These are phyloP conservation scores for Sporobolomyces phaffii DNA, from an alignment of 768 basidiomycete species.

Conservation along the genomic window DNA sequence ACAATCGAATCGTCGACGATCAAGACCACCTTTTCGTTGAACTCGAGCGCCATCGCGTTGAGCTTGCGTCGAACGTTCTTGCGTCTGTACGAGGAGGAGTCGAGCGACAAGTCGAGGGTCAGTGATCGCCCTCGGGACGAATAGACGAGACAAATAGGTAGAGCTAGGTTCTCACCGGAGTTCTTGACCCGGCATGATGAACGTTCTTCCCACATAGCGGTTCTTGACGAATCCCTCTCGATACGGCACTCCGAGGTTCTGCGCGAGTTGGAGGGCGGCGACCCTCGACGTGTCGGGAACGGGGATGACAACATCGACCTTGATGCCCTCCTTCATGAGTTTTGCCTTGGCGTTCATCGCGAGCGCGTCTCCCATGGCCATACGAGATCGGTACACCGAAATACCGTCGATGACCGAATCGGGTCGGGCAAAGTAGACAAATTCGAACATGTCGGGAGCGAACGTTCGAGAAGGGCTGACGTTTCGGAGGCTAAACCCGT, in stretches of 20 bases:
- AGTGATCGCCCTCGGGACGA: not conserved
- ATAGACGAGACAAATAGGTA: not conserved
- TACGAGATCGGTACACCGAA: conserved; percentile 92
- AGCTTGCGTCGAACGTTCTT: conserved; percentile 93
- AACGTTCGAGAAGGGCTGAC: conserved; percentile 66
- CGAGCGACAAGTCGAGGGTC: not conserved
- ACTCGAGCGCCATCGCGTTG: conserved; percentile 98
- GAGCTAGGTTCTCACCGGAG: conserved; percentile 62
- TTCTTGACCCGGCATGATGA: conserved; percentile 99
- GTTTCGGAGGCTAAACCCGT: conserved; percentile 64
- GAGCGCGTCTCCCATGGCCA: conserved; percentile 98
- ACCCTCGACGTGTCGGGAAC: conserved; percentile 96
- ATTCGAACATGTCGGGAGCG: conserved; percentile 98
- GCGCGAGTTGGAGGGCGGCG: conserved; percentile 89
- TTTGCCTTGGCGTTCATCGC: conserved; percentile 77
- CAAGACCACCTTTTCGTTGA: conserved; percentile 81
- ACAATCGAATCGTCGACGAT: conserved; percentile 99
- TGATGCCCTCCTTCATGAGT: conserved; percentile 60
- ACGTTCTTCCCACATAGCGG: conserved; percentile 93
- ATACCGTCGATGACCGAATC: conserved; percentile 96
- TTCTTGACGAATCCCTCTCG: conserved; percentile 99
- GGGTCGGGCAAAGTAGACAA: conserved; percentile 94
- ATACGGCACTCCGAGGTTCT: conserved; percentile 80
- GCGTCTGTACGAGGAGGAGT: conserved; percentile 52
- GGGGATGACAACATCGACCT: conserved; percentile 93